Evolutionary conservation across 2,329 filamentous ascomycete species (phyloP), one percentile per base, ranked within the genome.

Genomic region (Aureobasidium sp.): DNA sequence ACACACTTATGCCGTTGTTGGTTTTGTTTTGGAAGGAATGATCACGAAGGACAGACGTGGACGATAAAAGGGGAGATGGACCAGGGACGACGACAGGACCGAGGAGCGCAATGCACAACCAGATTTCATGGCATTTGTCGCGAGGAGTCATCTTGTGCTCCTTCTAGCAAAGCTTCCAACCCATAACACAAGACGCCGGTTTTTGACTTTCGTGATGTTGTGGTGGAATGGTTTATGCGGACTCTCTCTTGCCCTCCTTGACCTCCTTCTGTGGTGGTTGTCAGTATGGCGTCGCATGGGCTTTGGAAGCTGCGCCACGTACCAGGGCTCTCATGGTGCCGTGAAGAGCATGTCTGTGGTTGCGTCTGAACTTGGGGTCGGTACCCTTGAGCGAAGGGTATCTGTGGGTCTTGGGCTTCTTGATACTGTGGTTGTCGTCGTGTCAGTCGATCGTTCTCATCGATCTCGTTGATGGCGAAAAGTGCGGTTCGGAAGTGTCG

Each of bases 351-450:
- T 98, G 91, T 81, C 90, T 89, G 82, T 98, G 93, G 84, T 98
- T 98, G 79, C 93, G 86, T 77, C 93, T 86, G 84, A 98, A 98
- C 85, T 98, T 98, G 74, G 93, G 90, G 79, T 98, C 93, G 75
- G 89, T 93, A 70, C 93, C 93, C 75, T 96, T 96, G 71, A 98
- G 86, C 67, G 91, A 97, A 64, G 93, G 93, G 81, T 98, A 98
- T 81, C 93, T 84, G 78, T 90, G 84, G 72, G 93, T 97, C 85
- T 95, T 96, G 64, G 93, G 93, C 87, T 96, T 97, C 87, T 97
- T 97, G 84, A 98, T 98, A 79, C 91, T 96, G 73, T 63, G 52
- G 22, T 16, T 24, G 14, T 39, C 29, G 29, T 58, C 41, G 22
- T 53, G 47, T 55, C 37, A 53, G 40, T 40, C 19, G 44, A 5